These are phyloP conservation scores for Colletotrichum incanum DNA, from an alignment of 2,329 filamentous ascomycete genomes.

Conservation along the genomic window DNA sequence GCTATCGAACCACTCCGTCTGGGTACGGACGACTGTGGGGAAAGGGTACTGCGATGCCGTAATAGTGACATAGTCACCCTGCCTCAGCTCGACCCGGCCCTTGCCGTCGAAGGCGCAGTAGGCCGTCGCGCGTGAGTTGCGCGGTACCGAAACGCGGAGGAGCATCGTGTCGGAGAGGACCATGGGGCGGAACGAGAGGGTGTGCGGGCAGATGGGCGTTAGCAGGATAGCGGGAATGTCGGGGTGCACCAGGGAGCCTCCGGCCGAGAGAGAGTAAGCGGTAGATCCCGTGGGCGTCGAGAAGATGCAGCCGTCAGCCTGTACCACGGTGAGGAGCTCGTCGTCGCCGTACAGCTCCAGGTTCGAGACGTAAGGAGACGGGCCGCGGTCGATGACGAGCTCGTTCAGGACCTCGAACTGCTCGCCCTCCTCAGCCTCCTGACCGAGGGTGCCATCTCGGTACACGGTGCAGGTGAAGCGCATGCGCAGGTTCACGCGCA, in stretches of 20 bases:
- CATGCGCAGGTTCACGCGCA: conserved; percentile 98
- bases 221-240: conserved; percentile 97
- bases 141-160: conserved; percentile 89
- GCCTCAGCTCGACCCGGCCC: conserved; percentile 90
- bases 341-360: conserved; percentile 96
- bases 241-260: conserved; percentile 94
- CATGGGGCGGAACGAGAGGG: conserved; percentile 97
- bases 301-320: conserved; percentile 98
- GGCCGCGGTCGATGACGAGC: conserved; percentile 96
- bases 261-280: conserved; percentile 95
- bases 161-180: conserved; percentile 95
- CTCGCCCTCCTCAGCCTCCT: conserved; percentile 88
- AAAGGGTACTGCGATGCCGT: conserved; percentile 97
- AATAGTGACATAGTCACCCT: conserved; percentile 96
- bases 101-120: conserved; percentile 99
- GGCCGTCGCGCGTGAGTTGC: conserved; percentile 88
- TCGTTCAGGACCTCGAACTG: conserved; percentile 99
- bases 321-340: conserved; percentile 93
- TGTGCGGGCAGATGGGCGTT: conserved; percentile 98
- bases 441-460: conserved; percentile 74
- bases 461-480: conserved; percentile 98
- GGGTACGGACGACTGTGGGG: conserved; percentile 91
- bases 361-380: conserved; percentile 96
- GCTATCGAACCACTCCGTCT: conserved; percentile 96
- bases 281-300: conserved; percentile 96